Conservation (phyloP, 805 yeast genomes). For the Starmerella ratchasimensis region DNA sequence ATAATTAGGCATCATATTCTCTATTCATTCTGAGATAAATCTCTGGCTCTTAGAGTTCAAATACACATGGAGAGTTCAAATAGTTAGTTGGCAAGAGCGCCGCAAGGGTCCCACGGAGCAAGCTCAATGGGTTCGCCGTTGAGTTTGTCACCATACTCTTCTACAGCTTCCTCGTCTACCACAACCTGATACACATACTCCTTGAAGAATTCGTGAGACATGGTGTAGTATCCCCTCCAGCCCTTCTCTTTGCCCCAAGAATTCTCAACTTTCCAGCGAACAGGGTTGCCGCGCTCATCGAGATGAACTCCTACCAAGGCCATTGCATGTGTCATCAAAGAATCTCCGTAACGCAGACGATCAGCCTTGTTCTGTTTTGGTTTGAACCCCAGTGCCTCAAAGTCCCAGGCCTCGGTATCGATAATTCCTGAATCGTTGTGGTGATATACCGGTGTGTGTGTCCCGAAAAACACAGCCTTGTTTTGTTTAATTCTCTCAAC, state of each 20-base stretch:
- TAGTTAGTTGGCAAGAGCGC: constrained; percentile 41
- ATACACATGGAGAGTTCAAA: background rate
- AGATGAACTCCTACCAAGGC: constrained; percentile 68
- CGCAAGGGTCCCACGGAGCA: constrained; percentile 73
- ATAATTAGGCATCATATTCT: too few species aligned
- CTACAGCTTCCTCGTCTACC: constrained; percentile 39
- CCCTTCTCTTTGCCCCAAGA: constrained; percentile 66
- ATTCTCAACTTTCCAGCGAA: constrained; percentile 61
- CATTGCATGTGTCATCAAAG: constrained; percentile 87
- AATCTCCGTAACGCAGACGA: constrained; percentile 54
- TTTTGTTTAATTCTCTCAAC: constrained; percentile 54
- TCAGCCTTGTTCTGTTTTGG: constrained; percentile 47
- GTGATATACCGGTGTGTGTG: constrained; percentile 77
- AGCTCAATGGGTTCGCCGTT: constrained; percentile 40
- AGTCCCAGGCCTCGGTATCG: constrained; percentile 59
- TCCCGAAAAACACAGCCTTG: constrained; percentile 77
- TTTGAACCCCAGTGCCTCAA: constrained; percentile 35
- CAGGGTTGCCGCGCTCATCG: constrained; percentile 45
- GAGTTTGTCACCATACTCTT: constrained; percentile 30
- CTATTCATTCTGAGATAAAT: background rate
- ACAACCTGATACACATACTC: constrained; percentile 65
- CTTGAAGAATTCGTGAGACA: constrained; percentile 62
- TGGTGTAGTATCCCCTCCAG: constrained; percentile 50
- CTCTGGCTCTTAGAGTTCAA: background rate
- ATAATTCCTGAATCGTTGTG: constrained; percentile 52